A percentile compares a stretch with the other conserved stretches of the same genome.
Evolutionary conservation across 345 rosid genomes (phyloP).

Genomic region (Euphorbia tirucalli): DNA sequence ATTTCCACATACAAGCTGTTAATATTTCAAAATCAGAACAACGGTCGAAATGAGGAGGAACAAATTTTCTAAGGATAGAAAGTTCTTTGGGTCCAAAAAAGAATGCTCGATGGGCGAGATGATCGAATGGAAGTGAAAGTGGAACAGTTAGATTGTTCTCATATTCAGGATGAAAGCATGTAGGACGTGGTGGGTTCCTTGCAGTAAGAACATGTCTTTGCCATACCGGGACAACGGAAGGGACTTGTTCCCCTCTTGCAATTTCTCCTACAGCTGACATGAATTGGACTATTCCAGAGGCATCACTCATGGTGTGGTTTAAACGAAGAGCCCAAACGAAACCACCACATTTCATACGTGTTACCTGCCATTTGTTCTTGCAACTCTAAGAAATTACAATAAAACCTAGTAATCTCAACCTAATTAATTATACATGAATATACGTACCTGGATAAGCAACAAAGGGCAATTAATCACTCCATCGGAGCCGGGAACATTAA

Average conservation of each 20-base stretch:
- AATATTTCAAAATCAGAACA: constrained; percentile 24
- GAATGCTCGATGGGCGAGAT: too few species aligned
- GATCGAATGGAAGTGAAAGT: too few species aligned
- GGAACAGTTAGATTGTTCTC: constrained; percentile 14
- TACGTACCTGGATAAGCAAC: constrained; percentile 24
- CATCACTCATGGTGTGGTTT: constrained; percentile 22
- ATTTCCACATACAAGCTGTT: constrained; percentile 30
- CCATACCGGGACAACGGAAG: constrained; percentile 21
- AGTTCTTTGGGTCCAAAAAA: constrained; percentile 20
- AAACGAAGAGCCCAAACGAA: constrained; percentile 18
- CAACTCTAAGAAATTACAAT: too few species aligned
- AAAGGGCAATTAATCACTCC: constrained; percentile 19
- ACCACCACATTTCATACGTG: constrained; percentile 24
- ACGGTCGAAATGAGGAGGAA: background rate
- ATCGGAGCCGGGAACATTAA: constrained; percentile 26
- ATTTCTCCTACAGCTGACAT: constrained; percentile 18
- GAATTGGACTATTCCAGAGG: constrained; percentile 11
- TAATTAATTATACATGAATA: background rate
- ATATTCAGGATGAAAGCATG: constrained; percentile 17
- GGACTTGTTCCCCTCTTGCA: constrained; percentile 6
- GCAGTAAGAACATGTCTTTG: constrained; percentile 20
- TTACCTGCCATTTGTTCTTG: constrained; percentile 16
- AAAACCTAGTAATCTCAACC: background rate
- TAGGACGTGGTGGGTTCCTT: constrained; percentile 8
- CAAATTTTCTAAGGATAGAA: constrained; percentile 1